phyloP scores from a whole-genome alignment of 139 green algal genomes.

The Chlamydomonas eustigma region DNA sequence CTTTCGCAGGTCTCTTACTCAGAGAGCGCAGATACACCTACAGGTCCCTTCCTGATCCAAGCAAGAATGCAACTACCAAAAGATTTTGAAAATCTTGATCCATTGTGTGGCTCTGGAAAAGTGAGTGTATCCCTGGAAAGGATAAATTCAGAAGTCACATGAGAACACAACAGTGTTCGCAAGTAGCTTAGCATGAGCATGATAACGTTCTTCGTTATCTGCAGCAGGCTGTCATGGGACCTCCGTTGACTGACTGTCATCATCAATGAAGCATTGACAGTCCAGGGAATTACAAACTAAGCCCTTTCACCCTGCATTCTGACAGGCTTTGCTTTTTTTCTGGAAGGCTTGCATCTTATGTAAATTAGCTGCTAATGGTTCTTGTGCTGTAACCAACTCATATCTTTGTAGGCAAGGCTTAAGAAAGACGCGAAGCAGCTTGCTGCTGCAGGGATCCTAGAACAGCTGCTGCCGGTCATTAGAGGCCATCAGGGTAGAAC shows the following conservation, averaged over 20 bases:
- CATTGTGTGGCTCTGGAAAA: not conserved
- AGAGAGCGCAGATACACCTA: constrained; percentile 30
- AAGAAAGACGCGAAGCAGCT: constrained; percentile 66
- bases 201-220: not conserved
- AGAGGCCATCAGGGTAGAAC: not conserved
- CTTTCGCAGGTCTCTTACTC: constrained; percentile 30
- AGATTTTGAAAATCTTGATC: not conserved
- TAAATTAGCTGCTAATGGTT: not conserved
- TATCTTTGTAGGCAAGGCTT: constrained; percentile 33
- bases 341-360: not conserved
- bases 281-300: not conserved
- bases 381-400: not conserved
- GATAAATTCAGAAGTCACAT: not conserved
- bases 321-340: not conserved
- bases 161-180: too few relatives aligned
- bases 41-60: constrained; percentile 38
- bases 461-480: constrained; percentile 37
- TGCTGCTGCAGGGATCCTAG: constrained; percentile 46
- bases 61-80: constrained; percentile 17
- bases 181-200: too few relatives aligned
- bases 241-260: not conserved
- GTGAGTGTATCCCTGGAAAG: not conserved
- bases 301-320: not conserved
- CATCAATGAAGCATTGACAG: not conserved
- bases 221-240: not conserved